Evolutionary conservation across 2,329 filamentous ascomycete genomes (phyloP), one percentile per base, ranked within the genome.

Genomic region (Hypoxylon sp.): DNA sequence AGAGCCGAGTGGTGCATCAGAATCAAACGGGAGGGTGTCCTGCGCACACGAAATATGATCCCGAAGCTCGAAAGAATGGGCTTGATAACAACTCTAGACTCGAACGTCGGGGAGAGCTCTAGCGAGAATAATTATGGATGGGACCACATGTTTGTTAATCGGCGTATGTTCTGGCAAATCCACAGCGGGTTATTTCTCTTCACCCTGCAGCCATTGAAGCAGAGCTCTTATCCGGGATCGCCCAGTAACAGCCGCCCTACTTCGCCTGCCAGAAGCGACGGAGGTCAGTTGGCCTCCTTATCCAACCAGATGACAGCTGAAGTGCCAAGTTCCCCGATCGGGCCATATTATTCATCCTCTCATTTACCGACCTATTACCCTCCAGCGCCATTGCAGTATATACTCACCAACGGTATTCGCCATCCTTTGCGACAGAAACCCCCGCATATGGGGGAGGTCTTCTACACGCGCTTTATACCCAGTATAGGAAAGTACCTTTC

Each of bases 51-150:
- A 63, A 93, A 96, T 70, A 81, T 97, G 69, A 86, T 97, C 45
- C 92, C 92, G 23, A 97, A 97, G 82, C 87, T 97, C 46, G 95
- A 97, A 81, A 88, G 94, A 59, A 97, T 97, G 94, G 94, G 94
- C 0, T 79, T 98, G 55, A 89, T 97, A 53, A 84, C 90, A 0
- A 91, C 87, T 23, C 86, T 92, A 57, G 90, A 96, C 73, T 93
- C 92, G 0, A 86, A 87, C 0, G 91, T 96, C 2, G 93, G 93
- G 3, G 82, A 85, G 0, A 85, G 87, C 37, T 77, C 87, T 45
- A 86, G 90, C 53, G 87, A 88, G 48, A 83, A 84, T 34, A 83
- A 86, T 8, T 86, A 89, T 43, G 88, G 86, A 55, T 97, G 92
- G 92, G 84, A 84, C 27, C 82, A 87, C 53, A 94, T 97, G 90